phyloP scores from a whole-genome alignment of 768 basidiomycete genomes.

The Leccinum pellstonianum region DNA sequence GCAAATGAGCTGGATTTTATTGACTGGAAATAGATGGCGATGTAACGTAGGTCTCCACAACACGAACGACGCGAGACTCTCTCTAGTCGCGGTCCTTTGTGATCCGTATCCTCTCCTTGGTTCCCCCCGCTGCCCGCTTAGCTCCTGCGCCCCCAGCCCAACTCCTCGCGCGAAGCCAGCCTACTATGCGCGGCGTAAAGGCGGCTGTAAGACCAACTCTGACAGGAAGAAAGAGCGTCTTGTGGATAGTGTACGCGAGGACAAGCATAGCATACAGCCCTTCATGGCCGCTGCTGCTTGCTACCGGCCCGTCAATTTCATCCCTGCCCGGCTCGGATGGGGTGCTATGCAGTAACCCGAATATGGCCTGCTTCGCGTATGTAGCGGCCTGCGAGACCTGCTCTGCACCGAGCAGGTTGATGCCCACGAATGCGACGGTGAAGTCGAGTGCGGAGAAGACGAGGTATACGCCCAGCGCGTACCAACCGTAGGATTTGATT shows the following conservation, averaged over 20 bases:
- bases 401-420: constrained; percentile 88
- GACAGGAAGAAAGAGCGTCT: constrained; percentile 87
- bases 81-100: constrained; percentile 25
- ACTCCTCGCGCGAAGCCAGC: constrained; percentile 75
- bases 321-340: constrained; percentile 68
- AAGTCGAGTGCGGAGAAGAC: constrained; percentile 78
- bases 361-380: constrained; percentile 50
- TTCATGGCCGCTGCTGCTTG: constrained; percentile 50
- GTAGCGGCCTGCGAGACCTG: constrained; percentile 72
- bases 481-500: constrained; percentile 93
- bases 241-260: constrained; percentile 94
- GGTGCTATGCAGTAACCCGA: constrained; percentile 45
- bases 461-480: constrained; percentile 89
- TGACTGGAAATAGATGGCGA: constrained; percentile 3
- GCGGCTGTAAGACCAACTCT: constrained; percentile 87
- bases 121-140: constrained; percentile 53
- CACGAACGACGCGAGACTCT: neutral
- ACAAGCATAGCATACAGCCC: constrained; percentile 90
- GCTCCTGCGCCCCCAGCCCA: constrained; percentile 80
- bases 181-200: constrained; percentile 81
- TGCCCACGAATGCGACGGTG: constrained; percentile 74
- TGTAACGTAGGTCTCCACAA: constrained; percentile 13
- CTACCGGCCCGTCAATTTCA: constrained; percentile 49
- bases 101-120: constrained; percentile 35
- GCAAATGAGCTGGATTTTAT: constrained; percentile 3